Conservation (phyloP, 2,329 filamentous ascomycete species). For the Fusarium goolgardi region DNA sequence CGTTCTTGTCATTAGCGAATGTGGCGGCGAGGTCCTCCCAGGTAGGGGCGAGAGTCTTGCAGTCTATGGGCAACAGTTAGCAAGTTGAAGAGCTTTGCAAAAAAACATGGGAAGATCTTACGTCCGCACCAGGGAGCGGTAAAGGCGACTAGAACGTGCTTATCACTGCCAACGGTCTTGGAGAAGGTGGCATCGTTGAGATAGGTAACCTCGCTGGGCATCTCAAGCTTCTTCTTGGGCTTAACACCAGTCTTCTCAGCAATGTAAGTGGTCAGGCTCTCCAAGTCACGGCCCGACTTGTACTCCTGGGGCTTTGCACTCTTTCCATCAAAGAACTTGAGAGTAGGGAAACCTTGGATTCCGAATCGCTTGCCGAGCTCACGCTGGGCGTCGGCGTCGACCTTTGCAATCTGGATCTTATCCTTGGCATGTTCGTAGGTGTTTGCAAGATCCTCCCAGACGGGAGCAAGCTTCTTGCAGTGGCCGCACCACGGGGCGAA, state of each 20-base stretch:
- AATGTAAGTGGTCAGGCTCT: constrained; percentile 84
- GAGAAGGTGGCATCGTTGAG: constrained; percentile 85
- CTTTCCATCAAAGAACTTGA: constrained; percentile 99
- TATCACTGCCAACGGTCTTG: constrained; percentile 81
- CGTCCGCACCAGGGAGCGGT: constrained; percentile 99
- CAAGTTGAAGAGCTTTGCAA: not conserved
- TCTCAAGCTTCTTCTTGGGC: constrained; percentile 78
- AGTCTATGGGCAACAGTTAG: constrained; percentile 70
- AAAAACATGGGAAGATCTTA: constrained; percentile 63
- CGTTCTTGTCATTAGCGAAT: constrained; percentile 80
- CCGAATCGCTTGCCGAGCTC: constrained; percentile 86
- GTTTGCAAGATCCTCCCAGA: constrained; percentile 89
- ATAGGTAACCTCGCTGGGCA: constrained; percentile 80
- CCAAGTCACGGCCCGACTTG: constrained; percentile 85
- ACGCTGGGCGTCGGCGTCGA: constrained; percentile 92
- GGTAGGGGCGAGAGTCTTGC: constrained; percentile 89
- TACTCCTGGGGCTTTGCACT: constrained; percentile 87
- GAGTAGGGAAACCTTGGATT: constrained; percentile 93
- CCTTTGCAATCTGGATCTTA: constrained; percentile 90
- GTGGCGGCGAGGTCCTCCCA: constrained; percentile 90
- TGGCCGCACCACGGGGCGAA: constrained; percentile 99
- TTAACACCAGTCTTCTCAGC: constrained; percentile 87
- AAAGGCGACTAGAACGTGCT: constrained; percentile 94
- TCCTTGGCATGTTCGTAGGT: constrained; percentile 77
- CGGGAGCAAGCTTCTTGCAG: constrained; percentile 96